These are phyloP conservation scores for Albophoma yamanashiensis DNA, from an alignment of 2,329 filamentous ascomycete species.

Conservation along the genomic window DNA sequence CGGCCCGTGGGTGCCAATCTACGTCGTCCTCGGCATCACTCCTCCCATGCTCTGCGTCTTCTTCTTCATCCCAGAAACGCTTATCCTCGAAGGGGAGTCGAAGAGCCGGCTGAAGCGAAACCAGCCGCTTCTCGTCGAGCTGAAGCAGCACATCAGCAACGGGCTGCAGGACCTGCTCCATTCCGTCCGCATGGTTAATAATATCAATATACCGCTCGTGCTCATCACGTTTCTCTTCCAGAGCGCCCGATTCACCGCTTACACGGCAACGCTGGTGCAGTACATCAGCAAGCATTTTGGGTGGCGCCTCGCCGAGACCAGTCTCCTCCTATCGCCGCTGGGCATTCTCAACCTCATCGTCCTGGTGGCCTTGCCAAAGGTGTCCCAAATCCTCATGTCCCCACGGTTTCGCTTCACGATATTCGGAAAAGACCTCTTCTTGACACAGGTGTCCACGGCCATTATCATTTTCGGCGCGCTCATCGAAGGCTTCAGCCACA, in stretches of 20 bases:
- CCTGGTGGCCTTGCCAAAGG: constrained; percentile 22
- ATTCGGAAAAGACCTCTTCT: constrained; percentile 25
- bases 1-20: constrained; percentile 30
- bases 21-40: constrained; percentile 16
- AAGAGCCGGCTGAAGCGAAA: background rate
- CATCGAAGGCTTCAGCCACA: constrained; percentile 22
- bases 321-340: constrained; percentile 28
- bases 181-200: constrained; percentile 23
- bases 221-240: constrained; percentile 27
- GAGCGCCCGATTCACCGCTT: constrained; percentile 22
- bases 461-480: constrained; percentile 20
- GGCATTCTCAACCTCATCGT: constrained; percentile 27
- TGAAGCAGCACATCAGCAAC: constrained; percentile 17
- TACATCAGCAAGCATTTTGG: constrained; percentile 33
- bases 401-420: constrained; percentile 20
- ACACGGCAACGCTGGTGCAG: constrained; percentile 25
- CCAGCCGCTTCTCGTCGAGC: constrained; percentile 4
- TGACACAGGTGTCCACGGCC: constrained; percentile 21
- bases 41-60: constrained; percentile 22
- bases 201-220: constrained; percentile 24
- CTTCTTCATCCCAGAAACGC: constrained; percentile 29
- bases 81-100: constrained; percentile 9
- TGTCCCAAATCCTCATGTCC: constrained; percentile 20
- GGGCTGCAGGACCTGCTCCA: constrained; percentile 19
- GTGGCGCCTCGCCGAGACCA: constrained; percentile 30